Evolutionary conservation across 352 stramenopile species (phyloP).

Genomic region (Hyaloperonospora arabidopsidis): DNA sequence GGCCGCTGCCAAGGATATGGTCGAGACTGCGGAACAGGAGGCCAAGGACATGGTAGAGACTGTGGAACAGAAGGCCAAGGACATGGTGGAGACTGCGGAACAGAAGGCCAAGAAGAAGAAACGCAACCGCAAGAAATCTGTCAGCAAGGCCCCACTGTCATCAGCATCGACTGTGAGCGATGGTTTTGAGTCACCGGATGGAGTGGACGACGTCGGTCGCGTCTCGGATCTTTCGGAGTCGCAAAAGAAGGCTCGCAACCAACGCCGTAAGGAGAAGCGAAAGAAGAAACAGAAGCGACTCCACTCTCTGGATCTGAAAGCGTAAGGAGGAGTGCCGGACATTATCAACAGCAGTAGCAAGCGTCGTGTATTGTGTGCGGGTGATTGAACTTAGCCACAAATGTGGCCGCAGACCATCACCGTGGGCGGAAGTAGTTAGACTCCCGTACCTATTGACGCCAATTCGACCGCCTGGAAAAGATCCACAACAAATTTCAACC

Average conservation of each 20-base stretch:
- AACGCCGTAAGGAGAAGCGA: slow-evolving; percentile 68
- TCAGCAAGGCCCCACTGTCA: slow-evolving; percentile 15
- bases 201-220: slow-evolving; percentile 21
- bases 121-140: slow-evolving; percentile 23
- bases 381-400: no score
- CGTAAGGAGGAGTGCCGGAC: slow-evolving; percentile 5
- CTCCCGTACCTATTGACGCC: no score
- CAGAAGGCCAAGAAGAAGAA: slow-evolving; percentile 39
- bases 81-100: slow-evolving; percentile 13
- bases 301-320: slow-evolving; percentile 21
- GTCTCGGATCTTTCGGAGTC: slow-evolving; percentile 35
- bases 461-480: no score
- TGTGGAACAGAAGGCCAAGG: slow-evolving; percentile 25
- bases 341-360: no score
- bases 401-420: no score
- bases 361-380: no score
- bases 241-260: slow-evolving; percentile 65
- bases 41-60: slow-evolving; percentile 20
- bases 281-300: slow-evolving; percentile 66
- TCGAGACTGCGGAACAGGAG: neutral
- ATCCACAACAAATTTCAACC: no score
- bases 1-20: slow-evolving; percentile 14
- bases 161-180: slow-evolving; percentile 19
- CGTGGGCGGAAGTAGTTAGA: no score
- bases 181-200: slow-evolving; percentile 30